Evolutionary conservation across 2,329 filamentous ascomycete genomes (phyloP).

Genomic region (Botrytis aclada): DNA sequence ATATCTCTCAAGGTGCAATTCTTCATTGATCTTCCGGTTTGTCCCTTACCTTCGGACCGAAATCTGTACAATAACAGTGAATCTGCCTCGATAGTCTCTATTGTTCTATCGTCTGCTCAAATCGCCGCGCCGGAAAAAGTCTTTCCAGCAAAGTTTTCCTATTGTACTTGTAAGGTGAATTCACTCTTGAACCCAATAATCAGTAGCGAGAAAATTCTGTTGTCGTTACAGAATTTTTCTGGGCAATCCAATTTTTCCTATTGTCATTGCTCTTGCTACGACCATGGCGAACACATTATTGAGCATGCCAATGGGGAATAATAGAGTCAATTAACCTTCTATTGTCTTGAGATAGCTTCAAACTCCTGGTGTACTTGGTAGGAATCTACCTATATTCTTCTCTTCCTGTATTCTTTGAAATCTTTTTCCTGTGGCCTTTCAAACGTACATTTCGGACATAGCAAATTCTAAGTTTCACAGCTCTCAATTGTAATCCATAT

Average conservation of each 20-base stretch:
- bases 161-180: background rate
- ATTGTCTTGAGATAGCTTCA: background rate
- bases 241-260: background rate
- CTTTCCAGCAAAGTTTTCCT: background rate
- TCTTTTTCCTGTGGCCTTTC: background rate
- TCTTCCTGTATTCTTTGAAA: background rate
- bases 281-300: background rate
- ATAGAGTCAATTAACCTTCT: background rate
- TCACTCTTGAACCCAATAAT: background rate
- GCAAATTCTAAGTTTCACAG: background rate
- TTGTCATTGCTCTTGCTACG: background rate
- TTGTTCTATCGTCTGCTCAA: background rate
- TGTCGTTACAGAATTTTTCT: background rate
- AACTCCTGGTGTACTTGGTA: background rate
- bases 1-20: background rate
- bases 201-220: background rate
- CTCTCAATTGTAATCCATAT: background rate
- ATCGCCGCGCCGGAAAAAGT: background rate
- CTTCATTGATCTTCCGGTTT: background rate
- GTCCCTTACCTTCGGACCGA: background rate
- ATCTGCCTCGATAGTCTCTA: background rate
- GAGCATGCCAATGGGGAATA: background rate
- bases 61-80: background rate
- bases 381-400: background rate
- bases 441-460: background rate